phyloP scores from a whole-genome alignment of 2,329 filamentous ascomycete species.

The Aspergillus jensenii region DNA sequence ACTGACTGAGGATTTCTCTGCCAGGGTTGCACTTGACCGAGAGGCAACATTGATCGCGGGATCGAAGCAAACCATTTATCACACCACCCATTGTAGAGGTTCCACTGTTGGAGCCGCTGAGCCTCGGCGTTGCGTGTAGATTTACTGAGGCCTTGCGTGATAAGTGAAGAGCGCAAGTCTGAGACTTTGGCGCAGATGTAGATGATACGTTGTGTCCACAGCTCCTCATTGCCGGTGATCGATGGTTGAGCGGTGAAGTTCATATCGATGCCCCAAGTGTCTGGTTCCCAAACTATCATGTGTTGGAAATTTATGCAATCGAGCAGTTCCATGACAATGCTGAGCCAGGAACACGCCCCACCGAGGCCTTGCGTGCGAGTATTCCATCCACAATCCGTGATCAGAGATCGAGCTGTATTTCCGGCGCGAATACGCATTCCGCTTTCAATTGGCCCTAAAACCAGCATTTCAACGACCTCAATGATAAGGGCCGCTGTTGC shows the following conservation, averaged over 20 bases:
- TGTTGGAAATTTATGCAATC: slow-evolving; percentile 79
- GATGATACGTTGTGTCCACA: slow-evolving; percentile 85
- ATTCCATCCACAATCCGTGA: slow-evolving; percentile 88
- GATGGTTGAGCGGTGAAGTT: slow-evolving; percentile 60
- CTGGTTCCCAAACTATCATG: slow-evolving; percentile 83
- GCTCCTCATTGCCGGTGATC: slow-evolving; percentile 66
- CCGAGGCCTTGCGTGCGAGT: slow-evolving; percentile 76
- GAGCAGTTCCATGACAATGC: slow-evolving; percentile 85
- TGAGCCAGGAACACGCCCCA: slow-evolving; percentile 90
- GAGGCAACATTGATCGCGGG: slow-evolving; percentile 82
- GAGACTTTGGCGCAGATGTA: slow-evolving; percentile 85
- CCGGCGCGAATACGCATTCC: slow-evolving; percentile 89
- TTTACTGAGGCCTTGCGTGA: neutral
- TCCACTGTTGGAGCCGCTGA: slow-evolving; percentile 73
- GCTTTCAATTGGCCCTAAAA: slow-evolving; percentile 71
- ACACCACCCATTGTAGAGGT: slow-evolving; percentile 73
- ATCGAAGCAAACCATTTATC: slow-evolving; percentile 78
- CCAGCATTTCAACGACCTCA: slow-evolving; percentile 93
- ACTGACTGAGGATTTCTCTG: slow-evolving; percentile 68
- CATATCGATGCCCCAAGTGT: slow-evolving; percentile 85
- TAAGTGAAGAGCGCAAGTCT: slow-evolving; percentile 63
- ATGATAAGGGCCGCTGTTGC: slow-evolving; percentile 84
- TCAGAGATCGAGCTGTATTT: slow-evolving; percentile 77
- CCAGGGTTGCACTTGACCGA: slow-evolving; percentile 71
- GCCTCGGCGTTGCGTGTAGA: slow-evolving; percentile 54